phyloP scores from a whole-genome alignment of 2,329 filamentous ascomycete species.

The Talaromyces amestolkiae region DNA sequence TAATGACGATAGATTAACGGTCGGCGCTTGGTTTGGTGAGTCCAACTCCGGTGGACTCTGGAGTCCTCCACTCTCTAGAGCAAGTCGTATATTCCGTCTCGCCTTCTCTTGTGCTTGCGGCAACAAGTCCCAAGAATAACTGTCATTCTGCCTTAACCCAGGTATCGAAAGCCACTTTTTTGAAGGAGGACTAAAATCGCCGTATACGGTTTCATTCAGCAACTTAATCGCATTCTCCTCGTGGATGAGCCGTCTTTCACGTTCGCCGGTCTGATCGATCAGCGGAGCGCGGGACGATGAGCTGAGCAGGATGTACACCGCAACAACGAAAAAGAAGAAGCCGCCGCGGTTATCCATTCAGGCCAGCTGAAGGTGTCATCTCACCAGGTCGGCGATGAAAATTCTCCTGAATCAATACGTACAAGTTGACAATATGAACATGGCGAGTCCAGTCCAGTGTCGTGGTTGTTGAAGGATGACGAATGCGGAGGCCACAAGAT shows the following conservation, averaged over 20 bases:
- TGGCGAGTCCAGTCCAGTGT: background rate
- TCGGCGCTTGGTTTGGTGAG: slow-evolving; percentile 25
- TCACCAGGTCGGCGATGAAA: background rate
- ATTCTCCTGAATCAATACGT: background rate
- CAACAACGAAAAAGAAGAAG: slow-evolving; percentile 50
- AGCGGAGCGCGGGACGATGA: slow-evolving; percentile 45
- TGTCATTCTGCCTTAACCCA: slow-evolving; percentile 71
- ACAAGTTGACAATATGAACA: background rate
- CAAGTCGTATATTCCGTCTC: slow-evolving; percentile 51
- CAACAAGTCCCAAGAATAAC: slow-evolving; percentile 75
- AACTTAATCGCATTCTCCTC: slow-evolving; percentile 52
- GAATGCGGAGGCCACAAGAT: slow-evolving; percentile 1
- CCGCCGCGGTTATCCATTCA: slow-evolving; percentile 50
- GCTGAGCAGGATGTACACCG: slow-evolving; percentile 54
- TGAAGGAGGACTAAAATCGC: slow-evolving; percentile 48
- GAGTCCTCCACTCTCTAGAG: slow-evolving; percentile 33
- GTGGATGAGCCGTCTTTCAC: slow-evolving; percentile 50
- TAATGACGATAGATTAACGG: slow-evolving; percentile 37
- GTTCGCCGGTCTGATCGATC: slow-evolving; percentile 42
- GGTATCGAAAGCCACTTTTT: slow-evolving; percentile 66
- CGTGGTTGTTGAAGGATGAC: slow-evolving; percentile 1
- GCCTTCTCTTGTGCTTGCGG: slow-evolving; percentile 64
- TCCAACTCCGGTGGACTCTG: slow-evolving; percentile 30
- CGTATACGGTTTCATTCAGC: slow-evolving; percentile 52
- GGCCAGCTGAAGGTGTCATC: slow-evolving; percentile 23